These are phyloP conservation scores for Agaricus blazei DNA, from an alignment of 768 basidiomycete species.

Conservation along the genomic window DNA sequence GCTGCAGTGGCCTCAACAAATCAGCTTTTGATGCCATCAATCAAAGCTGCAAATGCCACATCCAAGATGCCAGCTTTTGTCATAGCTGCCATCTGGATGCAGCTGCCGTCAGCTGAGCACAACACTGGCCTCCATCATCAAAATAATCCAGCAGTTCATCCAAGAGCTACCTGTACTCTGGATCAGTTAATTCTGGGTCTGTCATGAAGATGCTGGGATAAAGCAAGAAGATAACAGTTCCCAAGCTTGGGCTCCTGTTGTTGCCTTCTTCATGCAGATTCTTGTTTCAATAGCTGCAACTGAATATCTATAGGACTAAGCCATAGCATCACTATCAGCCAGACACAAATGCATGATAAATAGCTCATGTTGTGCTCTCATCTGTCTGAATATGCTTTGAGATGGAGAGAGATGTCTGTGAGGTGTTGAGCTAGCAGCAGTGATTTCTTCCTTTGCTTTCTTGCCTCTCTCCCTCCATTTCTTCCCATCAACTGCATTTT, in stretches of 20 bases:
- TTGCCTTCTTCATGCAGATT: conserved; percentile 13
- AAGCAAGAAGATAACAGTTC: conserved; percentile 21
- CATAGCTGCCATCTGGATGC: too few species aligned
- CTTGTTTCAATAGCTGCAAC: conserved; percentile 14
- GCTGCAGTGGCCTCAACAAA: too few species aligned
- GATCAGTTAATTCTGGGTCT: conserved; percentile 19
- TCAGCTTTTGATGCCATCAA: too few species aligned
- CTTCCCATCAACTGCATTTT: background rate
- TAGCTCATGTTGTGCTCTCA: background rate
- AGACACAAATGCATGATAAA: conserved; percentile 15
- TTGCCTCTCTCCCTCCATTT: background rate
- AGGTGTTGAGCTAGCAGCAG: background rate
- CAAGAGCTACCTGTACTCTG: conserved; percentile 17
- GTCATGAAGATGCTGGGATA: conserved; percentile 24
- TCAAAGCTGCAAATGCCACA: too few species aligned
- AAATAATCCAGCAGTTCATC: conserved; percentile 19
- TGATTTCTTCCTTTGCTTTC: background rate
- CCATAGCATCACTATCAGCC: conserved; percentile 7
- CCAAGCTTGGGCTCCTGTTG: conserved; percentile 14
- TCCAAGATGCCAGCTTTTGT: too few species aligned
- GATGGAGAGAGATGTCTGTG: background rate
- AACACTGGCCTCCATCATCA: conserved; percentile 22
- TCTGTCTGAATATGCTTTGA: background rate
- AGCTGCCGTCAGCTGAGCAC: conserved; percentile 26
- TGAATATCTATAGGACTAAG: conserved; percentile 6